phyloP scores from a whole-genome alignment of 108 stramenopile genomes.

The Nannochloropsis oceanica region DNA sequence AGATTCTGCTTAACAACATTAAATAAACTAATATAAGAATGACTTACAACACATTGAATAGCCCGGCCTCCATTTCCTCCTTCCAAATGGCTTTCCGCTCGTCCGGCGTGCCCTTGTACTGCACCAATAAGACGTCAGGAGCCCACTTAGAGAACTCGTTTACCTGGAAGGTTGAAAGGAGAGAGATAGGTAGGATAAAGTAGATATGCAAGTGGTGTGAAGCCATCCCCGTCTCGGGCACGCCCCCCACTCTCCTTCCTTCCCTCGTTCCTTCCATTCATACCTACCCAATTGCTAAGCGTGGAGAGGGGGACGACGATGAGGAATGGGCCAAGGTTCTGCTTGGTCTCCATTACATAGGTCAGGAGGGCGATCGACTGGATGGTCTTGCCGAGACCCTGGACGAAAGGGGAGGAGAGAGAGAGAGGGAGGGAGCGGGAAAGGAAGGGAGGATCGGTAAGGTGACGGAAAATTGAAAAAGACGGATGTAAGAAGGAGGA shows the following conservation, averaged over 20 bases:
- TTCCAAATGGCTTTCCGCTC: conserved; percentile 9
- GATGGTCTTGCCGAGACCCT: conserved; percentile 69
- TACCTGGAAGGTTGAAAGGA: neutral
- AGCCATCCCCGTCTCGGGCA: too few relatives aligned
- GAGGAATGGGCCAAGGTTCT: conserved; percentile 60
- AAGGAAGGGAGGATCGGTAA: too few relatives aligned
- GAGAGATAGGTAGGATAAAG: too few relatives aligned
- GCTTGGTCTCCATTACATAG: conserved; percentile 49
- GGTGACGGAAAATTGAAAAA: too few relatives aligned
- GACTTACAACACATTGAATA: conserved; percentile 65
- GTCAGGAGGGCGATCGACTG: conserved; percentile 68
- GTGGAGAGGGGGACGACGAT: conserved; percentile 91
- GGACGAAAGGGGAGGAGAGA: too few relatives aligned
- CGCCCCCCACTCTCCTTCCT: too few relatives aligned
- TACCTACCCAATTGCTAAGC: conserved; percentile 66
- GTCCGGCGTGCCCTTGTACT: conserved; percentile 13
- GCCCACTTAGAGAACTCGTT: conserved; percentile 86
- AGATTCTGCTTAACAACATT: too few relatives aligned
- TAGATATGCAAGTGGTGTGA: too few relatives aligned
- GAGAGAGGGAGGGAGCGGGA: too few relatives aligned
- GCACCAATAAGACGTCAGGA: conserved; percentile 61
- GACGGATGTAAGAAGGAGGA: too few relatives aligned
- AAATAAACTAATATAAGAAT: conserved; percentile 92
- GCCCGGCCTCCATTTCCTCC: conserved; percentile 24
- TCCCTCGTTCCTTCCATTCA: too few relatives aligned